These are phyloP conservation scores for Herpetomonas tarakana DNA, from an alignment of 208 protist genomes.

Conservation along the genomic window DNA sequence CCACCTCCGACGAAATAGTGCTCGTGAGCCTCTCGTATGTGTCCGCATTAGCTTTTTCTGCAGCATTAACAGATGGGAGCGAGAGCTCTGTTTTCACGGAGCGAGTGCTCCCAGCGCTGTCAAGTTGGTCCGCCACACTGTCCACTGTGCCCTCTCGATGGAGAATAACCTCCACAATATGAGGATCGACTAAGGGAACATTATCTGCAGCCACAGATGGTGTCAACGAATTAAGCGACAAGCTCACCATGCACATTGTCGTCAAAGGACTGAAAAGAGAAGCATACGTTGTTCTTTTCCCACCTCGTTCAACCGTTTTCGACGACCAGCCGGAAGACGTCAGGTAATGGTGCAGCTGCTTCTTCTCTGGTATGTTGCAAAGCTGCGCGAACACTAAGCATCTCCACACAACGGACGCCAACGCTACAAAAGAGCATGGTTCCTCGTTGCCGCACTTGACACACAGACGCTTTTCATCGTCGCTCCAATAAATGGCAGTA, in stretches of 20 bases:
- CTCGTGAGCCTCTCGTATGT: conserved; percentile 29
- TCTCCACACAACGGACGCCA: conserved; percentile 39
- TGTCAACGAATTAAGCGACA: conserved; percentile 29
- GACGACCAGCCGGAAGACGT: conserved; percentile 50
- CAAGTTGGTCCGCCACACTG: conserved; percentile 5
- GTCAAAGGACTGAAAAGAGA: conserved; percentile 41
- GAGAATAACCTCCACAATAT: conserved; percentile 14
- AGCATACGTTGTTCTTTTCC: conserved; percentile 27
- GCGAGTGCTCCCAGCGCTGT: not conserved
- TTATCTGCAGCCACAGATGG: conserved; percentile 45
- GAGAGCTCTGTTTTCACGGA: conserved; percentile 1
- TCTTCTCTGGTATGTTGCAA: conserved; percentile 17
- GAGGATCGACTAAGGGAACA: conserved; percentile 47
- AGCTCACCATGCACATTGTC: conserved; percentile 49
- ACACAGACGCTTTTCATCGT: not conserved
- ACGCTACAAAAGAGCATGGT: not conserved
- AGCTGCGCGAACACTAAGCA: conserved; percentile 49
- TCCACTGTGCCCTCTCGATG: conserved; percentile 6
- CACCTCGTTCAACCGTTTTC: conserved; percentile 24
- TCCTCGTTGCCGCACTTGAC: not conserved
- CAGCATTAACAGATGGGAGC: not conserved
- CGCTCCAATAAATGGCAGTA: not conserved
- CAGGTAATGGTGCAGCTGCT: conserved; percentile 35
- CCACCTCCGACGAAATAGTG: conserved; percentile 57
- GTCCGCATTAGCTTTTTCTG: conserved; percentile 12